A percentile compares a stretch with the other conserved stretches of the same genome.
These are phyloP conservation scores for Exophiala bonariae DNA, from an alignment of 2,329 filamentous ascomycete genomes.

Conservation along the genomic window DNA sequence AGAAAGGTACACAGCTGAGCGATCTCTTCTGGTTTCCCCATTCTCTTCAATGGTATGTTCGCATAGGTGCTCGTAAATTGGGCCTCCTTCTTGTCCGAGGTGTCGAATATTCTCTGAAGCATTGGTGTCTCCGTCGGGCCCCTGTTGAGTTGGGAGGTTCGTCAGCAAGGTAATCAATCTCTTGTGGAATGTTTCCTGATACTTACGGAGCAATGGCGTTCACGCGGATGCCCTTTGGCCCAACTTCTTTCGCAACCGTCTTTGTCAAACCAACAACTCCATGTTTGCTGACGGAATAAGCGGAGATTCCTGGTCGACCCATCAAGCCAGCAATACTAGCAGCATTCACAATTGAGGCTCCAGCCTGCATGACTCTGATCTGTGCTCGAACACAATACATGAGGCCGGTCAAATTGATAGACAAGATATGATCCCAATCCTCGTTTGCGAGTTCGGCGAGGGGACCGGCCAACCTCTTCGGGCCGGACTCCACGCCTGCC, in stretches of 20 bases:
- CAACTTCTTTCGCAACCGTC: conserved; percentile 35
- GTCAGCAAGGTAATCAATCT: too few relatives aligned
- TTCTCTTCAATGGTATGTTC: conserved; percentile 3
- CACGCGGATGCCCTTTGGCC: conserved; percentile 34
- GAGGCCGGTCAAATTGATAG: conserved; percentile 42
- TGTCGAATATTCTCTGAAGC: conserved; percentile 1
- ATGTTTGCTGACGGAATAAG: conserved; percentile 45
- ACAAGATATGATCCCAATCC: conserved; percentile 39
- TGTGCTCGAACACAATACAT: conserved; percentile 42
- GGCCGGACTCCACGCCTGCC: conserved; percentile 13
- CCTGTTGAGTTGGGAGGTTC: too few relatives aligned
- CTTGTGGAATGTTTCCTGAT: not conserved
- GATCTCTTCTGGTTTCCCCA: conserved; percentile 28
- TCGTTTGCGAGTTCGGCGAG: conserved; percentile 36
- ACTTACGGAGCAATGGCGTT: conserved; percentile 34
- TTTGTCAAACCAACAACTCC: conserved; percentile 46
- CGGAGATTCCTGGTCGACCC: conserved; percentile 36
- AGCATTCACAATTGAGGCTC: conserved; percentile 42
- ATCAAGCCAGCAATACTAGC: conserved; percentile 38
- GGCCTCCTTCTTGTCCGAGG: not conserved
- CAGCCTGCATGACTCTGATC: conserved; percentile 41
- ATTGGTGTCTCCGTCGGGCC: conserved; percentile 6
- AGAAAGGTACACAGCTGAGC: conserved; percentile 50
- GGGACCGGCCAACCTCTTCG: conserved; percentile 4
- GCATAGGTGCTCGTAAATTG: not conserved